Evolutionary conservation across 2,329 filamentous ascomycete species (phyloP), one percentile per base, ranked within the genome.

Genomic region (Falciphora oryzae): DNA sequence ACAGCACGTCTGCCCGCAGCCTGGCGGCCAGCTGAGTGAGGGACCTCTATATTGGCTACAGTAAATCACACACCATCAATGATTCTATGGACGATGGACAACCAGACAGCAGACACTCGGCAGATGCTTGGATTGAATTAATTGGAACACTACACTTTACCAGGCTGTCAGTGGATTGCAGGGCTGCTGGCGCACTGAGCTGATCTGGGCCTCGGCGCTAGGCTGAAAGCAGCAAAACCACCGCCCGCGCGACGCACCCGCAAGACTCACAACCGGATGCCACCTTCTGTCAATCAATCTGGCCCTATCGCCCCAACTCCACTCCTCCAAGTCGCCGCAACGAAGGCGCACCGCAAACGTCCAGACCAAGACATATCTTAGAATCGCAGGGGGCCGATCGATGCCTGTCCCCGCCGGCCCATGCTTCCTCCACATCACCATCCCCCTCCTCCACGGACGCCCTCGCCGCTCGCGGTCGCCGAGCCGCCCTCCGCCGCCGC

Each of bases 391-490:
- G 38, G 38, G 38, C 38, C 7, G 44, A 13, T n/a, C 44, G 22
- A n/a, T 53, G 44, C 44, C 44, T 53, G 44, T 63, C 35, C 44
- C 25, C 22, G 61, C 53, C 32, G 31, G 22, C 50, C 61, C 27
- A 63, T 63, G 29, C 29, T 63, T 57, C 61, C 61, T 29, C 61
- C 61, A 31, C 57, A 32, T 56, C 31, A 32, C 62, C 67, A 85
- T 85, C 65, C 74, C 82, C 87, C 87, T 57, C 86, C 85, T 66
- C 86, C 87, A 65, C 81, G 85, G 69, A 88, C 87, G 38, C 86
- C 86, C 16, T 88, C 87, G 70, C 87, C 87, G 69, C 86, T 86
- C 68, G 80, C 83, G 71, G 72, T 76, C 66, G 72, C 74, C 62
- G 67, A 65, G 57, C 71, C 71, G n/a, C 79, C 56, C 16, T 14